Percentiles rank a stretch among this genome's conserved stretches.
These are phyloP conservation scores for Osmanthus fragrans DNA, from an alignment of 257 asterid species.

Conservation along the genomic window DNA sequence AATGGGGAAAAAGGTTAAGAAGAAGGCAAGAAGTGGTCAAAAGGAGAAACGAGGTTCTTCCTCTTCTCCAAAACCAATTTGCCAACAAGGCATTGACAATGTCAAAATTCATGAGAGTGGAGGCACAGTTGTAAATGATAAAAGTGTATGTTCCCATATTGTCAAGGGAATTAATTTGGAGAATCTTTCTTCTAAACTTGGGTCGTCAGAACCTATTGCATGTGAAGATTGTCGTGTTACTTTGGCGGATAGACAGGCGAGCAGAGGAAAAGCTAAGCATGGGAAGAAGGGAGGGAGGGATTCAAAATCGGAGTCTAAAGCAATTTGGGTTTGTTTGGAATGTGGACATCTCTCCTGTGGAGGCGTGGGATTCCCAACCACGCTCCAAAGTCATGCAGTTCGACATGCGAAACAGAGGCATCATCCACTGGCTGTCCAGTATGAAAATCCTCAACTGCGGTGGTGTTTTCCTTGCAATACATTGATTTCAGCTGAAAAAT, in stretches of 20 bases:
- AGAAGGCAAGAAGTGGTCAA: constrained; percentile 57
- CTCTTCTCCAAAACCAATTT: constrained; percentile 28
- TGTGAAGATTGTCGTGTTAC: constrained; percentile 84
- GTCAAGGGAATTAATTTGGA: constrained; percentile 63
- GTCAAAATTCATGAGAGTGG: constrained; percentile 39
- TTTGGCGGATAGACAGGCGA: constrained; percentile 46
- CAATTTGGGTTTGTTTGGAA: constrained; percentile 84
- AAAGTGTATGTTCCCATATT: constrained; percentile 59
- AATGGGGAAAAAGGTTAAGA: constrained; percentile 86
- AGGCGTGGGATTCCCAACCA: constrained; percentile 77
- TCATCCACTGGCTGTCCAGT: constrained; percentile 69
- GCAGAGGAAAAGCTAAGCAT: constrained; percentile 64
- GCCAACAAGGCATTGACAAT: constrained; percentile 26
- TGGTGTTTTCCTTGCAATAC: constrained; percentile 77
- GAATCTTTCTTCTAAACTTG: constrained; percentile 53
- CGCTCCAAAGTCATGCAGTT: constrained; percentile 75
- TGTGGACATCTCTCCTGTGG: constrained; percentile 91
- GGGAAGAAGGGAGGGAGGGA: constrained; percentile 64
- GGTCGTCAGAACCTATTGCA: constrained; percentile 40
- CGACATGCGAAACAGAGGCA: constrained; percentile 68
- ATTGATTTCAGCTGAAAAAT: constrained; percentile 47
- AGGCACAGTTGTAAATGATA: constrained; percentile 44
- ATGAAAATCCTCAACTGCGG: constrained; percentile 60
- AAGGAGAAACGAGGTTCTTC: constrained; percentile 55
- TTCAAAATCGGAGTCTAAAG: constrained; percentile 46